Percentiles rank a stretch among this genome's conserved stretches.
These are phyloP conservation scores for Cryphonectria naterciae DNA, from an alignment of 2,329 filamentous ascomycete species.

Conservation along the genomic window DNA sequence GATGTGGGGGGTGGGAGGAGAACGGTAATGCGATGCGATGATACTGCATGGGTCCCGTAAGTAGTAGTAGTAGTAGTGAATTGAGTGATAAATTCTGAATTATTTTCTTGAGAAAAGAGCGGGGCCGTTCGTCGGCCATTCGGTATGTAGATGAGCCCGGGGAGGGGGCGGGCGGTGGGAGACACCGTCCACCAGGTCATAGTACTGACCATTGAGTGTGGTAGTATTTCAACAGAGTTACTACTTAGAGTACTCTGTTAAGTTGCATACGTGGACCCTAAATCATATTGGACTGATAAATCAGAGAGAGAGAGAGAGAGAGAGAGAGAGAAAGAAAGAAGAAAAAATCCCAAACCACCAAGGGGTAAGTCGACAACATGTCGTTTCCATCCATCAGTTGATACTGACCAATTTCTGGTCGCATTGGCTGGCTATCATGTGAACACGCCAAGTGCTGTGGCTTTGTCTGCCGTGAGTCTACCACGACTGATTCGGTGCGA, in stretches of 20 bases:
- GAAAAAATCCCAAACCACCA: neutral
- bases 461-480: neutral
- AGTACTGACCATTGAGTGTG: no score
- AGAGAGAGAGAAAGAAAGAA: no score
- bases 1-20: neutral
- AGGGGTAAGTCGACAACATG: neutral
- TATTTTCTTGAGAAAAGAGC: neutral
- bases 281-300: no score
- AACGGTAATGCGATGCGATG: neutral
- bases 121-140: neutral
- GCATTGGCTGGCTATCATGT: neutral
- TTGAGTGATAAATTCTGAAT: neutral
- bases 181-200: neutral
- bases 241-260: no score
- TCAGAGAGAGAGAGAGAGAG: no score
- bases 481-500: neutral
- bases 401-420: neutral
- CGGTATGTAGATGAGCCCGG: neutral
- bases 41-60: no score
- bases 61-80: neutral
- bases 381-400: neutral
- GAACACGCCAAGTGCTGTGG: neutral
- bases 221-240: no score
- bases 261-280: no score
- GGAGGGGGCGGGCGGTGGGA: no score